Conservation (phyloP, 805 yeast genomes). For the Blastobotrys robertii region DNA sequence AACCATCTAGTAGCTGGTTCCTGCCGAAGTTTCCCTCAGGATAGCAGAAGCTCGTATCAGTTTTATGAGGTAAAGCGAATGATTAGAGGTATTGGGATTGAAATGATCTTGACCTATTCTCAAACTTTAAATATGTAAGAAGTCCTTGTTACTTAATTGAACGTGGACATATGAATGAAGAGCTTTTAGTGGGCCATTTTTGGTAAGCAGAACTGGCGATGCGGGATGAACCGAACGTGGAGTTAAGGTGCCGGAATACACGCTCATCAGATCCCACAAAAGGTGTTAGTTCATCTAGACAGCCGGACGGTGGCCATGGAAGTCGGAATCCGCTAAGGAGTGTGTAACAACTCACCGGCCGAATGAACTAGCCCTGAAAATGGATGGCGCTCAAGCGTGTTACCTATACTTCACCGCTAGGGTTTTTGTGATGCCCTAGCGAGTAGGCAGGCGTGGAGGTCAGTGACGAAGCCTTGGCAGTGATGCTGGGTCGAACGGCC, state of each 20-base stretch:
- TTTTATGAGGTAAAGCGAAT: slow-evolving; percentile 35
- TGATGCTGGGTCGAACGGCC: slow-evolving; percentile 34
- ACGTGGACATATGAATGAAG: slow-evolving; percentile 35
- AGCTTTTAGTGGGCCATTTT: slow-evolving; percentile 39
- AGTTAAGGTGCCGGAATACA: slow-evolving; percentile 35
- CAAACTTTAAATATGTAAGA: slow-evolving; percentile 36
- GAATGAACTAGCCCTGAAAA: slow-evolving; percentile 38
- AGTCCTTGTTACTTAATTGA: slow-evolving; percentile 34
- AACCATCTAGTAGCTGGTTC: slow-evolving; percentile 37
- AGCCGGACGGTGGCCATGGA: slow-evolving; percentile 47
- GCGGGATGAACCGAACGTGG: slow-evolving; percentile 37
- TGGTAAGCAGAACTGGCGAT: slow-evolving; percentile 41
- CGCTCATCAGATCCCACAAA: slow-evolving; percentile 38
- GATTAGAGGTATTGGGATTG: slow-evolving; percentile 35
- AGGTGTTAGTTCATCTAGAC: slow-evolving; percentile 37
- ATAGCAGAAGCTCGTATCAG: slow-evolving; percentile 35
- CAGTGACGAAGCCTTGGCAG: slow-evolving; percentile 34
- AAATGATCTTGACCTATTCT: slow-evolving; percentile 34
- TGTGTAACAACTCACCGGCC: slow-evolving; percentile 45
- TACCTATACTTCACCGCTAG: slow-evolving; percentile 35
- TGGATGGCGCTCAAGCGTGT: slow-evolving; percentile 35
- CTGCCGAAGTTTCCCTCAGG: slow-evolving; percentile 38
- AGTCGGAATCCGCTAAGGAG: slow-evolving; percentile 49
- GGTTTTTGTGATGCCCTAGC: slow-evolving; percentile 30
- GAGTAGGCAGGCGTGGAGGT: slow-evolving; percentile 37